phyloP scores from a whole-genome alignment of 495 filamentous ascomycete species.

The Aspergillus sclerotiicarbonarius region DNA sequence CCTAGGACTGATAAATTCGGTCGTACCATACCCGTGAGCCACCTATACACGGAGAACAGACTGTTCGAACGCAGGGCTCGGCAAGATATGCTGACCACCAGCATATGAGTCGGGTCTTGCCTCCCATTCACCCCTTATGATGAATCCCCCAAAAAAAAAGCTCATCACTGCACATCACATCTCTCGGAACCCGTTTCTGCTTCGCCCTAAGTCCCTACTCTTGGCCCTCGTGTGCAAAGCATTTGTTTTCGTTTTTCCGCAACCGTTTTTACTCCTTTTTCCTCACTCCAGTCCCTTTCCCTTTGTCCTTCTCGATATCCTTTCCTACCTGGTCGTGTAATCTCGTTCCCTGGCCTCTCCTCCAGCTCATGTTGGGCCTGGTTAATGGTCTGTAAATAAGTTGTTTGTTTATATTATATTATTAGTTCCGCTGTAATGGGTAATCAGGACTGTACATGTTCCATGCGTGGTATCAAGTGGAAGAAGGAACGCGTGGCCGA shows the following conservation, averaged over 20 bases:
- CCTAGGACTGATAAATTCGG: constrained; percentile 20
- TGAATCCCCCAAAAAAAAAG: not conserved
- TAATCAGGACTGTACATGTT: not conserved
- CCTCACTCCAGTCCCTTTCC: not conserved
- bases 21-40: not conserved
- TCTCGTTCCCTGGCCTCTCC: constrained; percentile 2
- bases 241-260: constrained; percentile 14
- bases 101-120: too few relatives aligned
- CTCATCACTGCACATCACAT: not conserved
- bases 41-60: constrained; percentile 1
- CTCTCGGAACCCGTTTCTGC: not conserved
- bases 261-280: constrained; percentile 11
- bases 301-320: constrained; percentile 3
- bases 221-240: constrained; percentile 5
- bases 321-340: constrained; percentile 4
- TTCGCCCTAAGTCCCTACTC: not conserved
- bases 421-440: not conserved
- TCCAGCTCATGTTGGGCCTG: constrained; percentile 1
- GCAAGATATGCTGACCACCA: too few relatives aligned
- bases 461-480: not conserved
- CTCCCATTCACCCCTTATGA: constrained; percentile 2
- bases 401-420: not conserved
- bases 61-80: not conserved
- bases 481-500: not conserved
- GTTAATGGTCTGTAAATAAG: constrained; percentile 16